A percentile compares a stretch with the other conserved stretches of the same genome.
phyloP scores from a whole-genome alignment of 345 rosid genomes.

The Lepidium didymum region DNA sequence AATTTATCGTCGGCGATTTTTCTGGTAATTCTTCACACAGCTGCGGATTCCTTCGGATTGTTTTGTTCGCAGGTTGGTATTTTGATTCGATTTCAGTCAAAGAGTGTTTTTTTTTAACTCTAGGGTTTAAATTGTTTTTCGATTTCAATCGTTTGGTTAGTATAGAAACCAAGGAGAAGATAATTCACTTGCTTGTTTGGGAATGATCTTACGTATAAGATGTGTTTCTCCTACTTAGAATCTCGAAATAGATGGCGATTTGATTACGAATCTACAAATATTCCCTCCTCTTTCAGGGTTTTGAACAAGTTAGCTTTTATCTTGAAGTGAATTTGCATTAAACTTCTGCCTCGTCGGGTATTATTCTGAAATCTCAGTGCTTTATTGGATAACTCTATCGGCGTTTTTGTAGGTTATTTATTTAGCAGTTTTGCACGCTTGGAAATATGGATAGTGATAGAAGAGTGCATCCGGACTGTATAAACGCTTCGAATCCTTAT shows the following conservation, averaged over 20 bases:
- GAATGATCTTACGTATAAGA: background rate
- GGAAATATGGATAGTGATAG: constrained; percentile 38
- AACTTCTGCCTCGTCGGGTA: background rate
- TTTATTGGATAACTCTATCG: background rate
- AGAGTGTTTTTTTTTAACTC: background rate
- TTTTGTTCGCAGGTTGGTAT: constrained; percentile 4
- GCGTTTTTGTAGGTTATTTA: background rate
- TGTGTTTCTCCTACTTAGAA: background rate
- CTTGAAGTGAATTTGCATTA: background rate
- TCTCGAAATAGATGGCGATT: background rate
- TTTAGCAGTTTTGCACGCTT: background rate
- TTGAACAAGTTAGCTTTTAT: background rate
- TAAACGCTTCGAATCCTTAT: constrained; percentile 66
- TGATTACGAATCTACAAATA: background rate
- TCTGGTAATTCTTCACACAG: constrained; percentile 1
- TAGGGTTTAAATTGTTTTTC: constrained; percentile 1
- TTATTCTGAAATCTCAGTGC: background rate
- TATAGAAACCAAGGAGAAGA: background rate
- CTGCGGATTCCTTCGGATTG: background rate
- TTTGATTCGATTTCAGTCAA: background rate
- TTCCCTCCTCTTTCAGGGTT: constrained; percentile 3
- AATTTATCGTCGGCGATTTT: background rate
- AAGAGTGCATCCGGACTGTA: constrained; percentile 59
- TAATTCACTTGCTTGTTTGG: background rate
- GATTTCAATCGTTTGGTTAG: background rate